phyloP scores from a whole-genome alignment of 345 rosid species.

The Citrus inodora region DNA sequence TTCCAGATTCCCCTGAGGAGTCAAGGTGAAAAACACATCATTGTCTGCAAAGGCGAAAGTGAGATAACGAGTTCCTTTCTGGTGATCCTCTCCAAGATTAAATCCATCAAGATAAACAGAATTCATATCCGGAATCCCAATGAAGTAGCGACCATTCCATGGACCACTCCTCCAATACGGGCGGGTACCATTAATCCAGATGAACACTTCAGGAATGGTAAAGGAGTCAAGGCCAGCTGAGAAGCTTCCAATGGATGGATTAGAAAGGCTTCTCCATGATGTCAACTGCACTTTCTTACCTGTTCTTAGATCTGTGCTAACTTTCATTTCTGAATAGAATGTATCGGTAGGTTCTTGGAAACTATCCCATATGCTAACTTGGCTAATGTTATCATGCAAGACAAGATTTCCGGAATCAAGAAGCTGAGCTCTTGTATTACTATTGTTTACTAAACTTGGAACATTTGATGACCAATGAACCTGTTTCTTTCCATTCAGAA shows the following conservation, averaged over 20 bases:
- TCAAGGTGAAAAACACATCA: conserved; percentile 17
- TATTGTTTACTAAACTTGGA: background rate
- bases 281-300: conserved; percentile 27
- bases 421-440: conserved; percentile 30
- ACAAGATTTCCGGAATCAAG: conserved; percentile 39
- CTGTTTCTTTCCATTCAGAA: conserved; percentile 24
- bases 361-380: conserved; percentile 51
- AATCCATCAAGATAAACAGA: conserved; percentile 32
- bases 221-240: conserved; percentile 30
- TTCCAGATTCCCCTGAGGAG: conserved; percentile 29
- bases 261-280: conserved; percentile 48
- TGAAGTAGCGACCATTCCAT: conserved; percentile 32
- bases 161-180: conserved; percentile 37
- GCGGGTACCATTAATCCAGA: conserved; percentile 39
- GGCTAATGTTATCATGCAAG: conserved; percentile 9
- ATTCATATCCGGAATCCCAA: conserved; percentile 11
- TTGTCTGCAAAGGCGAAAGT: background rate
- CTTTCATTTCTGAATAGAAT: conserved; percentile 33
- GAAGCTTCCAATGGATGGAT: conserved; percentile 58
- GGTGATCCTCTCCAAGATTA: conserved; percentile 8
- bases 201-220: conserved; percentile 28
- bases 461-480: conserved; percentile 43
- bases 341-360: conserved; percentile 39
- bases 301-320: conserved; percentile 23
- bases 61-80: conserved; percentile 22